These are phyloP conservation scores for Phytophthora pinifolia DNA, from an alignment of 352 stramenopile species.

Conservation along the genomic window DNA sequence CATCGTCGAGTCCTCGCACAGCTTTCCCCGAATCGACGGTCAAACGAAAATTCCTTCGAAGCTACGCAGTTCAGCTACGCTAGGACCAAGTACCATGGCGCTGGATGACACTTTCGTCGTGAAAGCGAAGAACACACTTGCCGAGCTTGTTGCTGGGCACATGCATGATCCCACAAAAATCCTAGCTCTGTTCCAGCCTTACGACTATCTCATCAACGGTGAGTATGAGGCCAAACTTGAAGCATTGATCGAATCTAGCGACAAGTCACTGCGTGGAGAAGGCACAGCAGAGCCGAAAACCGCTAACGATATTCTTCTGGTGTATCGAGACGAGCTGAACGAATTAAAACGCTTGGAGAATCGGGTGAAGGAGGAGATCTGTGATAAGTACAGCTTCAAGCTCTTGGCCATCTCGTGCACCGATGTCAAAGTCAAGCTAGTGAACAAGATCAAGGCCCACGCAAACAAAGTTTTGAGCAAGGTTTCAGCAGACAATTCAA, in stretches of 20 bases:
- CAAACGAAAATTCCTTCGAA: constrained; percentile 73
- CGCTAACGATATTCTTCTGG: constrained; percentile 47
- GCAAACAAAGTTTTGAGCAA: constrained; percentile 72
- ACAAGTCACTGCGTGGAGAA: constrained; percentile 21
- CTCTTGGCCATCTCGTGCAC: constrained; percentile 89
- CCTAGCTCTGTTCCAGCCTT: constrained; percentile 72
- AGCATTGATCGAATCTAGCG: constrained; percentile 40
- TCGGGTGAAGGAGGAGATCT: constrained; percentile 44
- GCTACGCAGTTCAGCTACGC: constrained; percentile 53
- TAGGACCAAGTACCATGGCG: constrained; percentile 85
- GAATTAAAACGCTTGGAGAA: constrained; percentile 53
- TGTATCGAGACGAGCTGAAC: constrained; percentile 54
- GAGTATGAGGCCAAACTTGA: constrained; percentile 70
- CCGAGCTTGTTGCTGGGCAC: constrained; percentile 60
- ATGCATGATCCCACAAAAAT: constrained; percentile 68
- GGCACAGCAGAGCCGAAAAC: constrained; percentile 13
- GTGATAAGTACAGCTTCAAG: constrained; percentile 89
- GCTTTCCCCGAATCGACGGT: constrained; percentile 89
- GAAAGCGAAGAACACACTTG: constrained; percentile 60
- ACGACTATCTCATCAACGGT: constrained; percentile 78
- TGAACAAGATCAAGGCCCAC: constrained; percentile 71
- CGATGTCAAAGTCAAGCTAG: constrained; percentile 88
- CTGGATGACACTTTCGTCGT: constrained; percentile 81
- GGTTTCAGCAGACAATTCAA: constrained; percentile 84
- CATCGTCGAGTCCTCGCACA: constrained; percentile 81